Percentiles rank a stretch among this genome's conserved stretches.
These are phyloP conservation scores for Bondarzewia mesenterica DNA, from an alignment of 1,284 basidiomycete species.

Conservation along the genomic window DNA sequence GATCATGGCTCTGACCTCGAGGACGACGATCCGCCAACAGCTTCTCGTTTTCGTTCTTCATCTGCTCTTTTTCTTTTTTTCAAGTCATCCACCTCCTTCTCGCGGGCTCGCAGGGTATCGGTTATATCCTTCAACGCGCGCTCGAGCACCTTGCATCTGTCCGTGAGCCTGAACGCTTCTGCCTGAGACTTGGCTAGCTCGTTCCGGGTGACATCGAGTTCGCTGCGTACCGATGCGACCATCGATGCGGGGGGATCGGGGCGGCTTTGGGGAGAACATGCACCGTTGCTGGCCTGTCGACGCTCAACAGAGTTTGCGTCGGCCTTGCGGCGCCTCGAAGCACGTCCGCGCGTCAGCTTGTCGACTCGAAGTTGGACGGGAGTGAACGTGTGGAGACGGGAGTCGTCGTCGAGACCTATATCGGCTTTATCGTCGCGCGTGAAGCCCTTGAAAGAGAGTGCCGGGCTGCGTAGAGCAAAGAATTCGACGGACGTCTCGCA, in stretches of 20 bases:
- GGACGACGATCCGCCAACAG: constrained; percentile 18
- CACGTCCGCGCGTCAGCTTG: constrained; percentile 16
- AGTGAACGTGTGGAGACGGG: neutral
- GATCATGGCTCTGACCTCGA: constrained; percentile 15
- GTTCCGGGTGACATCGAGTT: constrained; percentile 45
- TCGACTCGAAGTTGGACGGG: constrained; percentile 10
- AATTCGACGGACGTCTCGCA: constrained; percentile 54
- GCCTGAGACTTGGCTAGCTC: constrained; percentile 46
- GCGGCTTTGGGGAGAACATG: constrained; percentile 22
- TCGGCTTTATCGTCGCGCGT: neutral
- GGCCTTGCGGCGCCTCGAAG: constrained; percentile 13
- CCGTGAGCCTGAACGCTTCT: constrained; percentile 47
- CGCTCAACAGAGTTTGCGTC: constrained; percentile 13
- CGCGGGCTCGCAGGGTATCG: constrained; percentile 22
- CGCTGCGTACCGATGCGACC: constrained; percentile 39
- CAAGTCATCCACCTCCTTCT: constrained; percentile 46
- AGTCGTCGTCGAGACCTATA: neutral
- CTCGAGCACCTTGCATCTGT: constrained; percentile 53
- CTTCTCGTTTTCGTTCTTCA: constrained; percentile 37
- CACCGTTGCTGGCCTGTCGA: constrained; percentile 13
- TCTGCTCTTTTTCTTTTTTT: constrained; percentile 28
- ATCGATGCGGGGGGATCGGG: constrained; percentile 16
- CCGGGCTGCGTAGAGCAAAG: constrained; percentile 37
- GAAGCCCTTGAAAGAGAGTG: constrained; percentile 20
- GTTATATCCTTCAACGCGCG: constrained; percentile 31